These are phyloP conservation scores for Diaporthe australafricana DNA, from an alignment of 2,329 filamentous ascomycete genomes.

Conservation along the genomic window DNA sequence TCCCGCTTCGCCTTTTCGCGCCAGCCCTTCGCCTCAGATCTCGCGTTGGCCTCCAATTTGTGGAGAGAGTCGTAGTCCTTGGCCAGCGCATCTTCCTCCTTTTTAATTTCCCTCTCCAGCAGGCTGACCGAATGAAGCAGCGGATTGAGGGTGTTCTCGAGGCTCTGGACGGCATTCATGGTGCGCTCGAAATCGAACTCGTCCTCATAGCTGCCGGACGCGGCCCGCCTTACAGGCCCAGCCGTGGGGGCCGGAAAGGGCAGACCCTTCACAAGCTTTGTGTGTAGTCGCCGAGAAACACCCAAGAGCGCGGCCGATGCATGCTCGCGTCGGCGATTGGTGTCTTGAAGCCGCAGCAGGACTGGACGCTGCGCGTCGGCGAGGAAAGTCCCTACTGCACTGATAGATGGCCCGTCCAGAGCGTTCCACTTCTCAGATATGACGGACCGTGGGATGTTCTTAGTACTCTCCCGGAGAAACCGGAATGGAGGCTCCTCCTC, in stretches of 20 bases:
- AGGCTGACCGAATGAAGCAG: constrained; percentile 72
- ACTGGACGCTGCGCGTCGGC: constrained; percentile 71
- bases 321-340: constrained; percentile 61
- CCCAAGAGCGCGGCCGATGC: constrained; percentile 67
- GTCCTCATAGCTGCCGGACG: constrained; percentile 59
- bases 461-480: constrained; percentile 62
- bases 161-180: constrained; percentile 65
- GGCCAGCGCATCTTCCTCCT: constrained; percentile 67
- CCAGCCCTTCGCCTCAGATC: constrained; percentile 63
- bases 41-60: constrained; percentile 66
- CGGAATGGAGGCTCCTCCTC: constrained; percentile 53
- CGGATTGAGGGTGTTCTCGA: constrained; percentile 71
- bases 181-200: constrained; percentile 76
- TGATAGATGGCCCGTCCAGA: constrained; percentile 65
- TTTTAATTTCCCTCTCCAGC: constrained; percentile 67
- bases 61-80: constrained; percentile 64
- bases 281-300: constrained; percentile 66
- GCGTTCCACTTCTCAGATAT: constrained; percentile 78
- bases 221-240: constrained; percentile 36
- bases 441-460: constrained; percentile 68
- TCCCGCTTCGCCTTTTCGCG: constrained; percentile 61
- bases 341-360: constrained; percentile 64
- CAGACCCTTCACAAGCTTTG: constrained; percentile 68
- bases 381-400: constrained; percentile 67
- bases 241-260: constrained; percentile 72